Conservation (phyloP, 148 eudicot species). For the Gaultheria prostrata region DNA sequence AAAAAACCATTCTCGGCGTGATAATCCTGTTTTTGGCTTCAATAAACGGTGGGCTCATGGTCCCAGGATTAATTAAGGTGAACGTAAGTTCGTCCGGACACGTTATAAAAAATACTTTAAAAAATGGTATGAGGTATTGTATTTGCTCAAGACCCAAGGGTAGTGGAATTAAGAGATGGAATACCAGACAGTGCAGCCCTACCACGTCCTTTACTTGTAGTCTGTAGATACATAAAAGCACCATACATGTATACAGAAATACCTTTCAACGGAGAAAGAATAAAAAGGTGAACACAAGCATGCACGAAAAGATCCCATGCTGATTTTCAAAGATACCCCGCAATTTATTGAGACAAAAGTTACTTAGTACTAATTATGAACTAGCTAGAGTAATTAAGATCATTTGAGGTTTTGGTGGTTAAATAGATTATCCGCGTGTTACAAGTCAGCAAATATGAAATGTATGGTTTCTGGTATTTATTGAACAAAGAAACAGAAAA, state of each 20-base stretch:
- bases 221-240: neutral
- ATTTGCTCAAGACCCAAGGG: neutral
- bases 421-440: too few species aligned
- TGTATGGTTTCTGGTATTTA: neutral
- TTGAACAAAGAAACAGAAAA: neutral
- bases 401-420: too few species aligned
- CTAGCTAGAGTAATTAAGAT: too few species aligned
- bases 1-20: too few species aligned
- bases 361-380: neutral
- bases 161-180: neutral
- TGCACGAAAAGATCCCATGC: slow-evolving; percentile 1
- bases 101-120: neutral
- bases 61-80: too few species aligned
- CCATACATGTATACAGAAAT: neutral
- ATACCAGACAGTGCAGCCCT: neutral
- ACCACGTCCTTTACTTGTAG: neutral
- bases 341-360: slow-evolving; percentile 1
- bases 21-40: too few species aligned
- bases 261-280: neutral
- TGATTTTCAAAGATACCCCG: slow-evolving; percentile 16
- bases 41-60: too few species aligned
- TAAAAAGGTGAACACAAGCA: neutral
- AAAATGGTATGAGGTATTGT: neutral
- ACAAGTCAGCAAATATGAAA: too few species aligned
- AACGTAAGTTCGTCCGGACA: too few species aligned